Conservation (phyloP, 2,329 filamentous ascomycete genomes). For the Fusarium vanettenii region DNA sequence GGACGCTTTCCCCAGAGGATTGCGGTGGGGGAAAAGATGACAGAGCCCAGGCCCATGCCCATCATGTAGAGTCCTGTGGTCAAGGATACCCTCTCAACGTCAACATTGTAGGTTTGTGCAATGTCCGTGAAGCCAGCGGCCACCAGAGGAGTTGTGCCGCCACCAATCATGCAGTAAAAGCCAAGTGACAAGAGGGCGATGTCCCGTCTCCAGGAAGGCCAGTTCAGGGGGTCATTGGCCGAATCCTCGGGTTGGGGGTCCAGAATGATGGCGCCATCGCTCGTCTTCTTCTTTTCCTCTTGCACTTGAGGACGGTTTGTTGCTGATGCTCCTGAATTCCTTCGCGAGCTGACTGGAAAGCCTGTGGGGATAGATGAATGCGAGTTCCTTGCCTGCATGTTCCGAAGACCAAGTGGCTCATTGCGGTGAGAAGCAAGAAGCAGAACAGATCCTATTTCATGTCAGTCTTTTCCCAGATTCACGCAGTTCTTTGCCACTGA, state of each 20-base stretch:
- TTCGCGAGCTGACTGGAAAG: constrained; percentile 51
- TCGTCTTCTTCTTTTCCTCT: constrained; percentile 77
- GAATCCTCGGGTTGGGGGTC: constrained; percentile 94
- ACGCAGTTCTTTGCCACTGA: constrained; percentile 52
- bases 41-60: constrained; percentile 86
- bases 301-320: constrained; percentile 18
- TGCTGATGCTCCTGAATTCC: constrained; percentile 42
- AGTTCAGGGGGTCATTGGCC: constrained; percentile 91
- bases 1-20: constrained; percentile 92
- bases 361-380: constrained; percentile 67
- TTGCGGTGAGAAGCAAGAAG: constrained; percentile 67
- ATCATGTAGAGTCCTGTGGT: constrained; percentile 96
- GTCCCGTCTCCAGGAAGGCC: constrained; percentile 86
- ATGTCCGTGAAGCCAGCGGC: constrained; percentile 91
- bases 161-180: constrained; percentile 92
- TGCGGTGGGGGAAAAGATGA: constrained; percentile 88
- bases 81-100: constrained; percentile 79
- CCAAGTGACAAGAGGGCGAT: constrained; percentile 83
- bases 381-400: constrained; percentile 67
- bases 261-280: constrained; percentile 85
- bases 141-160: constrained; percentile 90
- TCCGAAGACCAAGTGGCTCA: constrained; percentile 68
- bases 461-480: constrained; percentile 13
- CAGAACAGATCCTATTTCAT: constrained; percentile 64
- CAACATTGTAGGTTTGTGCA: constrained; percentile 71